A percentile compares a stretch with the other conserved stretches of the same genome.
Conservation (phyloP, 768 basidiomycete genomes). For the Tylopilus balloui region DNA sequence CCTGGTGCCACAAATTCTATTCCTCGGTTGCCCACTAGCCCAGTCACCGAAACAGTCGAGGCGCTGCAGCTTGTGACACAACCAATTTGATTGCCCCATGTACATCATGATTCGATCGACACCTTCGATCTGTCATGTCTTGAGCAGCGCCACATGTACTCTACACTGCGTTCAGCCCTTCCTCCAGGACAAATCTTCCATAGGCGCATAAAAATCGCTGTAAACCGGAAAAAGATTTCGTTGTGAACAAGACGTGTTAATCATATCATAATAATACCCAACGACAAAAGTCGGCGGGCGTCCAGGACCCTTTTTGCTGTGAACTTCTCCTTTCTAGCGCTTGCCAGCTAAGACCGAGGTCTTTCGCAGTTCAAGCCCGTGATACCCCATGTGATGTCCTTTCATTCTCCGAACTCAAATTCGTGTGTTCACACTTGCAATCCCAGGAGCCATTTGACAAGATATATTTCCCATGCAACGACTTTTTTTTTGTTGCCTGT, state of each 20-base stretch:
- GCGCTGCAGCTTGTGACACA: slow-evolving; percentile 25
- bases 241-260: slow-evolving; percentile 1
- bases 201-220: slow-evolving; percentile 4
- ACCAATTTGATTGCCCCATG: slow-evolving; percentile 20
- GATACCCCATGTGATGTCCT: slow-evolving; percentile 15
- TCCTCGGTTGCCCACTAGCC: background rate
- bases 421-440: slow-evolving; percentile 8
- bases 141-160: slow-evolving; percentile 24
- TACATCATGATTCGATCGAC: slow-evolving; percentile 26
- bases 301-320: slow-evolving; percentile 4
- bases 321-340: slow-evolving; percentile 17
- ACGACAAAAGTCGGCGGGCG: slow-evolving; percentile 1
- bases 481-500: slow-evolving; percentile 13
- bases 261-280: slow-evolving; percentile 3
- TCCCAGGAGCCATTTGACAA: slow-evolving; percentile 2
- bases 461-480: slow-evolving; percentile 24
- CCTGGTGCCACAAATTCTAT: slow-evolving; percentile 13
- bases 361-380: slow-evolving; percentile 17
- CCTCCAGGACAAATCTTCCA: slow-evolving; percentile 2
- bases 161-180: slow-evolving; percentile 5
- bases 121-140: slow-evolving; percentile 22
- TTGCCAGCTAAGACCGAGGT: slow-evolving; percentile 19
- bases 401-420: slow-evolving; percentile 6
- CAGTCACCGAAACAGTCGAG: slow-evolving; percentile 9
- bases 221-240: slow-evolving; percentile 8